These are phyloP conservation scores for Thymus mandschuricus DNA, from an alignment of 257 asterid species.

Conservation along the genomic window DNA sequence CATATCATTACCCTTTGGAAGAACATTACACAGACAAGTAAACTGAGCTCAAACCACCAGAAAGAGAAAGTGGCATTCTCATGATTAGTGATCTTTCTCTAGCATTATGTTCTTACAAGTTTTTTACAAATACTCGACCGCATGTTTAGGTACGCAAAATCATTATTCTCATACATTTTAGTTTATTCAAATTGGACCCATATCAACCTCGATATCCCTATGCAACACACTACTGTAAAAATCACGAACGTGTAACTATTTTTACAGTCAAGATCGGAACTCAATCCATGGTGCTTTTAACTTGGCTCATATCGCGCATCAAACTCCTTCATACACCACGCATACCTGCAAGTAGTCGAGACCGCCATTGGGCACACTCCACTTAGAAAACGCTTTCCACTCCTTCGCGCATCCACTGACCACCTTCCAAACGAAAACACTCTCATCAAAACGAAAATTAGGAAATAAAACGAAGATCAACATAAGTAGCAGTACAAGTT, in stretches of 20 bases:
- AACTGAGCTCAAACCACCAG: slow-evolving; percentile 6
- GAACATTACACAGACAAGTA: slow-evolving; percentile 7
- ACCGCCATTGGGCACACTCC: slow-evolving; percentile 83
- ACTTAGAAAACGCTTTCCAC: slow-evolving; percentile 79
- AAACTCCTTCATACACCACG: slow-evolving; percentile 14
- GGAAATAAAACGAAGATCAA: background rate
- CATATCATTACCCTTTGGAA: background rate
- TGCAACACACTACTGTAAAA: background rate
- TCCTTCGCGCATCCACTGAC: slow-evolving; percentile 65
- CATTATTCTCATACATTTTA: background rate
- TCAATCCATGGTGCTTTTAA: background rate
- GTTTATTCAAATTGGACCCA: background rate
- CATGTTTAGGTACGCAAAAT: slow-evolving; percentile 2
- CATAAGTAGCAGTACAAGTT: background rate
- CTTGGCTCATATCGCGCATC: slow-evolving; percentile 11
- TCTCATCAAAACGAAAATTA: background rate
- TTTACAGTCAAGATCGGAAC: slow-evolving; percentile 4
- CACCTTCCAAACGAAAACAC: slow-evolving; percentile 46
- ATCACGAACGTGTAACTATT: background rate
- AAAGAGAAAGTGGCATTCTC: background rate
- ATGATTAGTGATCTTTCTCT: background rate
- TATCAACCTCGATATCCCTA: background rate
- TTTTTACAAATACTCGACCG: background rate
- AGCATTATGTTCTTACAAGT: slow-evolving; percentile 13
- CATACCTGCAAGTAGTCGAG: slow-evolving; percentile 81